phyloP scores from a whole-genome alignment of 371 early-diverging fungal genomes.

The Mucor circinelloides region DNA sequence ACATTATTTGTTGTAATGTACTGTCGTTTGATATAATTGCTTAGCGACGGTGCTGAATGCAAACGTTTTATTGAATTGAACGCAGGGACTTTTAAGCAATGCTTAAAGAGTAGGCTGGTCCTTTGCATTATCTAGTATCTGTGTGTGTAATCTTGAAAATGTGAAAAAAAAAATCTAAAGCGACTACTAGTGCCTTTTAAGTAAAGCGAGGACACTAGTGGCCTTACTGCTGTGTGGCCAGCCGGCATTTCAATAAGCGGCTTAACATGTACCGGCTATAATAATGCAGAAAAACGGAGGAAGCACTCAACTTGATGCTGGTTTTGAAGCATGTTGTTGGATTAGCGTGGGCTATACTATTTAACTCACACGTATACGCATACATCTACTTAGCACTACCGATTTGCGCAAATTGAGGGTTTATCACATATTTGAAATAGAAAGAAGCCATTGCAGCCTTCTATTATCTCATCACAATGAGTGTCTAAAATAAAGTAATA shows the following conservation, averaged over 20 bases:
- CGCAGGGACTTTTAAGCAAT: background rate
- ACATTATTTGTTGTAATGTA: background rate
- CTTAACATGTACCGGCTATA: background rate
- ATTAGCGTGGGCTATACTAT: too few relatives aligned
- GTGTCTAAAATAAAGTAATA: too few relatives aligned
- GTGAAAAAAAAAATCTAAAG: background rate
- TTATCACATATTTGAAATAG: too few relatives aligned
- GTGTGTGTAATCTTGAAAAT: background rate
- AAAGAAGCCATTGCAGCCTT: too few relatives aligned
- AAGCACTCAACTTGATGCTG: too few relatives aligned
- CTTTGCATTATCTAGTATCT: background rate
- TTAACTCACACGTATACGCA: too few relatives aligned
- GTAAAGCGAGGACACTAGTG: too few relatives aligned
- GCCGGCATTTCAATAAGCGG: background rate
- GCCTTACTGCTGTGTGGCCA: background rate
- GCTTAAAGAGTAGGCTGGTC: background rate
- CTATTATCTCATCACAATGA: too few relatives aligned
- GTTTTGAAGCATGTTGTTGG: too few relatives aligned
- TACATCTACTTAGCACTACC: too few relatives aligned
- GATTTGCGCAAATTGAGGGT: too few relatives aligned
- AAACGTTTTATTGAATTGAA: background rate
- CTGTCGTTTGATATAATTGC: background rate
- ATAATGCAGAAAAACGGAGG: too few relatives aligned
- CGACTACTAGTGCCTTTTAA: background rate
- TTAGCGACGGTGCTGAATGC: background rate